phyloP scores from a whole-genome alignment of 2,329 filamentous ascomycete species.

The Coniochaeta sp. region DNA sequence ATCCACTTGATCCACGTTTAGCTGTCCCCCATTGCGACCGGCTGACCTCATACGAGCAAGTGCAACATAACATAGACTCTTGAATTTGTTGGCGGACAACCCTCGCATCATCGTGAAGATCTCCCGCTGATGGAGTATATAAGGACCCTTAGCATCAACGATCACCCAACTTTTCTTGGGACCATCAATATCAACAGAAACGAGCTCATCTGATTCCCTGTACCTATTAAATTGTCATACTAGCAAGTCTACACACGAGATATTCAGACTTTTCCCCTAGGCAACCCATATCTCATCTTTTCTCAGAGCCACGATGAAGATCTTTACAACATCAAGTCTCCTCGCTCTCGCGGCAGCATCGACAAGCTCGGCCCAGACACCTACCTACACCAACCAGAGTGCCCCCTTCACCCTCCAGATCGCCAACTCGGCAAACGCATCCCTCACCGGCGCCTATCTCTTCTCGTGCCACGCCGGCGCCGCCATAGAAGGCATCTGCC shows the following conservation, averaged over 20 bases:
- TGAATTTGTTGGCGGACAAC: not conserved
- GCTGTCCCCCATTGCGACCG: not conserved
- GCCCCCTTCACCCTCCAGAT: constrained; percentile 25
- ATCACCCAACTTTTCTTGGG: not conserved
- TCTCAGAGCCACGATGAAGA: not conserved
- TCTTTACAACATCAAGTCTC: constrained; percentile 11
- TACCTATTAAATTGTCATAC: not conserved
- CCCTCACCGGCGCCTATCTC: constrained; percentile 23
- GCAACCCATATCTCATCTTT: not conserved
- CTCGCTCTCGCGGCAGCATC: constrained; percentile 18
- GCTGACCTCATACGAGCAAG: not conserved
- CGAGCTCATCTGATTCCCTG: not conserved
- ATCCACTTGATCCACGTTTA: not conserved
- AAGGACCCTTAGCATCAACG: not conserved
- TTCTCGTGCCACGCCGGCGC: constrained; percentile 25
- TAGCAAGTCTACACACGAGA: not conserved
- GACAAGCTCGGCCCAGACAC: constrained; percentile 19
- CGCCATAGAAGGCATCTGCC: constrained; percentile 24
- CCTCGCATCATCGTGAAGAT: not conserved
- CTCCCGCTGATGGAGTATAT: not conserved
- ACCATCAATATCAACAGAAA: not conserved
- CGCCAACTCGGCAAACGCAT: constrained; percentile 14
- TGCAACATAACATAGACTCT: not conserved
- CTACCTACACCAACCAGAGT: constrained; percentile 16
- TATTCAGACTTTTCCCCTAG: not conserved